Conservation (phyloP, 2,329 filamentous ascomycete species). For the Ceratocystis lukuohia region DNA sequence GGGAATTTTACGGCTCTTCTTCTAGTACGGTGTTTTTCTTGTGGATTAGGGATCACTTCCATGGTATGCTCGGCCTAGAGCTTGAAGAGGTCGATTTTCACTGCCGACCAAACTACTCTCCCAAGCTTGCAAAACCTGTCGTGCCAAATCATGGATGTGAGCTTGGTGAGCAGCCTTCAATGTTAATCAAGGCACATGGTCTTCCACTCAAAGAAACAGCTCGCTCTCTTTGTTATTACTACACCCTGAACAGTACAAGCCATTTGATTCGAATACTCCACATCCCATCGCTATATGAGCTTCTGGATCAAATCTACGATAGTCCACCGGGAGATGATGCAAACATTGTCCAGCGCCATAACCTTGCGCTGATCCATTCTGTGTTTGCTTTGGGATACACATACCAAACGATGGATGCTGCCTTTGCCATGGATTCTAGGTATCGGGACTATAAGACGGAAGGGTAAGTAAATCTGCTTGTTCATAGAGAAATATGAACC, state of each 20-base stretch:
- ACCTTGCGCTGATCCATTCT: conserved; percentile 57
- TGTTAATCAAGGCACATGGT: conserved; percentile 37
- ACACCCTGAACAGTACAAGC: conserved; percentile 43
- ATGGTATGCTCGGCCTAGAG: conserved; percentile 50
- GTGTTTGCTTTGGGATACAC: conserved; percentile 61
- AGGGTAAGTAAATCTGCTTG: conserved; percentile 33
- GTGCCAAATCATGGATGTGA: conserved; percentile 40
- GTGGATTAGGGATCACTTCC: conserved; percentile 77
- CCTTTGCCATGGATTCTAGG: conserved; percentile 33
- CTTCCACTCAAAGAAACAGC: conserved; percentile 53
- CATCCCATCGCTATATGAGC: conserved; percentile 64
- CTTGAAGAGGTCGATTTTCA: background rate
- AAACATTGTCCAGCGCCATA: conserved; percentile 28
- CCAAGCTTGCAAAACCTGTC: conserved; percentile 35
- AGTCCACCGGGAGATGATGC: conserved; percentile 49
- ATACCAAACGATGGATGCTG: conserved; percentile 47
- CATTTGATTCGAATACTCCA: conserved; percentile 60
- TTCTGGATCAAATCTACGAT: conserved; percentile 66
- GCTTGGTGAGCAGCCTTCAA: conserved; percentile 39
- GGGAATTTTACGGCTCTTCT: conserved; percentile 90
- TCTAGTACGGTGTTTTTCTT: conserved; percentile 82
- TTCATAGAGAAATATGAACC: background rate
- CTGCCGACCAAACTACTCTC: conserved; percentile 21
- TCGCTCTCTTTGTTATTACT: conserved; percentile 40
- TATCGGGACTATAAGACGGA: conserved; percentile 42